Evolutionary conservation across 2,329 filamentous ascomycete genomes (phyloP).

Genomic region (Neofusicoccum cordaticola): DNA sequence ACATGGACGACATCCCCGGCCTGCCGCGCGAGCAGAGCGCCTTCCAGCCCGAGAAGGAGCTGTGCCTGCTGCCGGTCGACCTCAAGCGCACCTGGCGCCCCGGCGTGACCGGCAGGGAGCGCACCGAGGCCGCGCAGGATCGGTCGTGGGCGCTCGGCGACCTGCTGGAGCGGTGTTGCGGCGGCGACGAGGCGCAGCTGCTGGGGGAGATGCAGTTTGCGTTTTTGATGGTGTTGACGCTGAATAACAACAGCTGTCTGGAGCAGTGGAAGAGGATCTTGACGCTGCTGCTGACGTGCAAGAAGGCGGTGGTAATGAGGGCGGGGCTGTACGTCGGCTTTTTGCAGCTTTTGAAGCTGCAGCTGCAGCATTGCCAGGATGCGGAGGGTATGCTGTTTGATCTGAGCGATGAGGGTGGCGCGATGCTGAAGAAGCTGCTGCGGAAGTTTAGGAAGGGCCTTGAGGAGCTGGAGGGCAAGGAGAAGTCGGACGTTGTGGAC

Average conservation of each 20-base stretch:
- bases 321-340: slow-evolving; percentile 53
- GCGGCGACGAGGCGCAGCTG: slow-evolving; percentile 31
- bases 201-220: slow-evolving; percentile 62
- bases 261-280: slow-evolving; percentile 65
- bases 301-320: slow-evolving; percentile 47
- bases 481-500: slow-evolving; percentile 46
- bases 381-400: slow-evolving; percentile 62
- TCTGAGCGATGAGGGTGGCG: slow-evolving; percentile 51
- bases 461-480: slow-evolving; percentile 45
- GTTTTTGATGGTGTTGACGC: slow-evolving; percentile 61
- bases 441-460: slow-evolving; percentile 52
- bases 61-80: slow-evolving; percentile 58
- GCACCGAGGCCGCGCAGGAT: slow-evolving; percentile 62
- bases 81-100: slow-evolving; percentile 61
- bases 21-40: slow-evolving; percentile 36
- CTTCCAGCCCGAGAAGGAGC: slow-evolving; percentile 36
- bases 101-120: slow-evolving; percentile 59
- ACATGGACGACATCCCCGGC: slow-evolving; percentile 60
- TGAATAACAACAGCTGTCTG: slow-evolving; percentile 65
- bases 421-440: slow-evolving; percentile 53
- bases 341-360: slow-evolving; percentile 49
- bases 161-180: slow-evolving; percentile 45
- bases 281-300: slow-evolving; percentile 56
- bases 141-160: slow-evolving; percentile 60
- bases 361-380: slow-evolving; percentile 56